A percentile compares a stretch with the other conserved stretches of the same genome.
phyloP scores from a whole-genome alignment of 148 eudicot genomes.

The Vaccinium macrocarpon region DNA sequence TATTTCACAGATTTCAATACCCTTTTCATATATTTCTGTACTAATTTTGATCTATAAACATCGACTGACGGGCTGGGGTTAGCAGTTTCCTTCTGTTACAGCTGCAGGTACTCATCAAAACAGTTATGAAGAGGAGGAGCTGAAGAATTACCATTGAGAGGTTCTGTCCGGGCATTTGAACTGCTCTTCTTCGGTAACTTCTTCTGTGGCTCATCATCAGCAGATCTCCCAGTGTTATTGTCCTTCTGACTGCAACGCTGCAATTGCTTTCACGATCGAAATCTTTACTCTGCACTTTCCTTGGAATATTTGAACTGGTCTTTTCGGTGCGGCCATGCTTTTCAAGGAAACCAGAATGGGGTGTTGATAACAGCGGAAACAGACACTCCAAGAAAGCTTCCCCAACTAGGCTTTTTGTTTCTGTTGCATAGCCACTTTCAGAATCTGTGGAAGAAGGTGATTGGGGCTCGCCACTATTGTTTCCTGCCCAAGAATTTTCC shows the following conservation, averaged over 20 bases:
- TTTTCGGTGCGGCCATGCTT: constrained; percentile 26
- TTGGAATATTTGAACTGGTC: constrained; percentile 16
- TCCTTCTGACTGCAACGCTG: constrained; percentile 42
- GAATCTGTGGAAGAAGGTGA: constrained; percentile 45
- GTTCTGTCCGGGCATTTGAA: constrained; percentile 36
- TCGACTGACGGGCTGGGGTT: not conserved
- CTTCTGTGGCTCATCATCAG: constrained; percentile 79
- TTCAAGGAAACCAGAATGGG: constrained; percentile 36
- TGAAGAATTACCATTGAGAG: constrained; percentile 42
- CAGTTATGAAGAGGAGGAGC: not conserved
- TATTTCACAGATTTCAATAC: not conserved
- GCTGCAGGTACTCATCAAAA: not conserved
- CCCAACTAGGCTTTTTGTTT: constrained; percentile 52
- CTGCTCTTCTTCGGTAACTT: constrained; percentile 56
- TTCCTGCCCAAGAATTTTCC: constrained; percentile 20
- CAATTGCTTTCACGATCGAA: constrained; percentile 27
- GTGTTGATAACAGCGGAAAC: constrained; percentile 54
- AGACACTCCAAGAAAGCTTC: constrained; percentile 68
- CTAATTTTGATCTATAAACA: not conserved
- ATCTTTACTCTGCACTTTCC: constrained; percentile 26
- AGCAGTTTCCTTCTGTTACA: not conserved
- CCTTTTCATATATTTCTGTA: not conserved
- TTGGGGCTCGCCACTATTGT: constrained; percentile 20
- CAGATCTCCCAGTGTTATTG: constrained; percentile 75
- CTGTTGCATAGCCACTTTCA: constrained; percentile 49